Percentiles rank a stretch among this genome's conserved stretches.
phyloP scores from a whole-genome alignment of 2,329 filamentous ascomycete genomes.

The Ambrosiella xylebori region DNA sequence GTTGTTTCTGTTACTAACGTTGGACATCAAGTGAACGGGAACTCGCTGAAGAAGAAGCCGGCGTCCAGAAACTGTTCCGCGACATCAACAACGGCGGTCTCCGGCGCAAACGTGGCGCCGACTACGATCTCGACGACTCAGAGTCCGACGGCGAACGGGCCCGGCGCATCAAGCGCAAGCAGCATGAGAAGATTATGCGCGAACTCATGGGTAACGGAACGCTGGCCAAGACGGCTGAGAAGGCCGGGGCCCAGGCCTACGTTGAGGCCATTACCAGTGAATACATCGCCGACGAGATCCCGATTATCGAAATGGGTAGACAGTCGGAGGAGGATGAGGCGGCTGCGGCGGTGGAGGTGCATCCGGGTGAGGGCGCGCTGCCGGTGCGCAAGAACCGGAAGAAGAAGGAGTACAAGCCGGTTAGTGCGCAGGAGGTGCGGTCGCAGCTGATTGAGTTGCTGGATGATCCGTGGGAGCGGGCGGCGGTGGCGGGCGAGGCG shows the following conservation, averaged over 20 bases:
- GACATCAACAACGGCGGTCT: constrained; percentile 83
- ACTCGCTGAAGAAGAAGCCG: constrained; percentile 64
- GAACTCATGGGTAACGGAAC: constrained; percentile 67
- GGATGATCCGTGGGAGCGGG: constrained; percentile 38
- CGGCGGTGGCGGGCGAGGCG: constrained; percentile 31
- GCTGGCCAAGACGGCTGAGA: constrained; percentile 75
- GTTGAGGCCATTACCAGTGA: constrained; percentile 76
- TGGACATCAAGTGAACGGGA: constrained; percentile 49
- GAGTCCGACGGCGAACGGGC: constrained; percentile 71
- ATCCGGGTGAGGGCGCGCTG: constrained; percentile 1
- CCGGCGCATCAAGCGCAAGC: constrained; percentile 64
- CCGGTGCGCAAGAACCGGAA: constrained; percentile 7
- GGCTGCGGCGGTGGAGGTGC: constrained; percentile 2
- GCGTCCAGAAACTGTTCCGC: constrained; percentile 78
- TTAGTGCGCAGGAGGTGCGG: constrained; percentile 43
- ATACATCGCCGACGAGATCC: constrained; percentile 57
- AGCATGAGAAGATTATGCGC: constrained; percentile 84
- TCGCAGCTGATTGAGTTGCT: constrained; percentile 71
- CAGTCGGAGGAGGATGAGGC: constrained; percentile 22
- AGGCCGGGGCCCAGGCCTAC: constrained; percentile 80
- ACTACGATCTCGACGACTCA: constrained; percentile 75
- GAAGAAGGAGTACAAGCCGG: constrained; percentile 12
- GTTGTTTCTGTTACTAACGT: neutral
- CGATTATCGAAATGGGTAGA: constrained; percentile 41
- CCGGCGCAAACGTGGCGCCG: constrained; percentile 64